Evolutionary conservation across 2,329 filamentous ascomycete genomes (phyloP), one percentile per base, ranked within the genome.

Genomic region (Penicillium sp.): DNA sequence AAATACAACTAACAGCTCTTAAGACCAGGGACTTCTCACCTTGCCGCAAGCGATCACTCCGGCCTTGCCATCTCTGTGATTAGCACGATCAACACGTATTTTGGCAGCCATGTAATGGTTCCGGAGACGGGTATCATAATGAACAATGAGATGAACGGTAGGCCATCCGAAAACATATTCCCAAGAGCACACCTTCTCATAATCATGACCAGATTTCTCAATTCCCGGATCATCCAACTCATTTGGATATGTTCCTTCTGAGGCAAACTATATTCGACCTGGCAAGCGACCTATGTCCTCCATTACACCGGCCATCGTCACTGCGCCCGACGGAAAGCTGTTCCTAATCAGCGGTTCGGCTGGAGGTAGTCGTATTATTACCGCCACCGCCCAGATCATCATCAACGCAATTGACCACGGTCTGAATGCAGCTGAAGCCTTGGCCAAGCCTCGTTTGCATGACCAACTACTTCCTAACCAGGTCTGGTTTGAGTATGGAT

Each of bases 21-120:
- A 43, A 79, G 79, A 4, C 76, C 76, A 5, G 82, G 82, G 45
- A 84, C 82, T 5, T 82, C 81, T 0, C 81, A 82, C 51, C 69
- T 81, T 37, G 78, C 90, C 0, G 81, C 90, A 0, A 86, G 88
- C 0, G 93, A 97, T 72, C 74, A 75, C 8, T 81, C 83, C 0
- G 93, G 93, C 7, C 80, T 96, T 72, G 87, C 91, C 2, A 83
- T 96, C 35, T 89, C 90, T 1, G 81, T 92, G 13, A 97, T 93
- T 0, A 95, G 91, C 1, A 97, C 93, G 0, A 80, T 97, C 55
- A 97, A 97, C 74, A 81, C 95, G 4, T 81, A 95, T 3, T 98
- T 96, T 66, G 93, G 93, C 46, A 88, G 87, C 27, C 82, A 86
- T 21, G 74, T 96, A 61, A 86, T 96, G 75, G 89, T 93, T 1